Base-by-base conservation (phyloP, 2,329 filamentous ascomycete genomes). In the Arthrinium phaeospermum region DNA sequence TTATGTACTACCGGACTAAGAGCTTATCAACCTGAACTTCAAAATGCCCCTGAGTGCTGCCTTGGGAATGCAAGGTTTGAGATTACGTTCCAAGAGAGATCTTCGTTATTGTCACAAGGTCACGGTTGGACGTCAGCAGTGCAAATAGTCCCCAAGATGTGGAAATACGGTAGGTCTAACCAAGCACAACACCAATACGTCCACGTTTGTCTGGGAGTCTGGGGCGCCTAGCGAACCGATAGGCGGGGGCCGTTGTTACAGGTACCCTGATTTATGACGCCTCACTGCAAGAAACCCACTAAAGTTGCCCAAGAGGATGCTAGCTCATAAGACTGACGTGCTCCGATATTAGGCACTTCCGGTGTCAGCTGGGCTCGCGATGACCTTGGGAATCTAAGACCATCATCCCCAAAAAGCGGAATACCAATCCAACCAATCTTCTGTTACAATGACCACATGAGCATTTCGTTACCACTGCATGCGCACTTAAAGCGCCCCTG, bases 241-340 rank as follows among this genome's bases (percentile, higher is more conserved):
- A 22, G 8, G 14, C 14, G 53, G 51, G 53, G 30, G 34, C 14
- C 30, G 16, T 16, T 30, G 53, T 57, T 22, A 37, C 53, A 61
- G 16, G 30, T 22, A 30, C 24, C 37, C 37, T 41, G 37, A 41
- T 41, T 41, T 41, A 41, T 41, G 49, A 41, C 57, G 57, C 57
- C 57, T 64, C 57, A 64, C 57, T 64, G 57, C 30, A 34, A 64
- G 19, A 34, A 64, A 41, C 57, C 53, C 57, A 64, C 57, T 64
- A 64, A 41, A 37, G 13, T 22, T 22, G 30, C 57, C 30, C 12
- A 64, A 64, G 19, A 13, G n/a, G n/a, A 49, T n/a, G 30, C 57
- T 41, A 64, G 57, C 10, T 14, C 34, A 41, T n/a, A 64, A 37
- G 57, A 64, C 57, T 37, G 57, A 41, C 22, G 57, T 22, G 37